Percentiles rank a stretch among this genome's conserved stretches.
These are phyloP conservation scores for Trichoderma brevicompactum DNA, from an alignment of 2,329 filamentous ascomycete species.

Conservation along the genomic window DNA sequence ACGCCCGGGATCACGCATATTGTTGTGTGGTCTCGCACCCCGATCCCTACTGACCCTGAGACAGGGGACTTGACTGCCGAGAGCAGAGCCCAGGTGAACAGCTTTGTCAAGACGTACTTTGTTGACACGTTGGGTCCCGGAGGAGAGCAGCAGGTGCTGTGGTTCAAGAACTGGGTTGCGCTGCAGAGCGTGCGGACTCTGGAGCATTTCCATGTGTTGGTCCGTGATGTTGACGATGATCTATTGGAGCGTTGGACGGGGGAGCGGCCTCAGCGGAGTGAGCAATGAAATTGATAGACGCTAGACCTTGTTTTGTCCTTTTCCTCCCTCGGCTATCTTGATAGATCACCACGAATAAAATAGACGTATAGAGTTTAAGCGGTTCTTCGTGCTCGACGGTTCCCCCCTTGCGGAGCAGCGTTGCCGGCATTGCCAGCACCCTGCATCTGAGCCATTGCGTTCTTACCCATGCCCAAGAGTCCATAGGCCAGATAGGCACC, in stretches of 20 bases:
- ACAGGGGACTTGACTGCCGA: conserved; percentile 74
- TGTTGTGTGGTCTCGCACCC: conserved; percentile 89
- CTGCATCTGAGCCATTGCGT: conserved; percentile 55
- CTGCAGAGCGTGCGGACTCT: conserved; percentile 86
- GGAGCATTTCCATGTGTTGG: conserved; percentile 85
- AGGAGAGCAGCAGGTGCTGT: conserved; percentile 63
- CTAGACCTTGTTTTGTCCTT: not conserved
- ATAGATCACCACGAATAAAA: not conserved
- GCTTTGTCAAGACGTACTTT: conserved; percentile 74
- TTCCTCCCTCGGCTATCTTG: not conserved
- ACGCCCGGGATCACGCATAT: conserved; percentile 71
- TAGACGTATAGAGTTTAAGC: conserved; percentile 44
- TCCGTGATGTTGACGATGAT: conserved; percentile 58
- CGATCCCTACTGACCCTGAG: conserved; percentile 69
- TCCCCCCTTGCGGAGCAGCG: conserved; percentile 49
- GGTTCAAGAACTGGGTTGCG: conserved; percentile 94
- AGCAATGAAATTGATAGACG: conserved; percentile 28
- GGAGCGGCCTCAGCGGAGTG: conserved; percentile 47
- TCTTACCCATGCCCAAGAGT: conserved; percentile 58
- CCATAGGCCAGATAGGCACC: conserved; percentile 59
- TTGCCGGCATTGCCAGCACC: conserved; percentile 40
- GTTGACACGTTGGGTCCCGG: conserved; percentile 56
- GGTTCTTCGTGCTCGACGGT: conserved; percentile 60
- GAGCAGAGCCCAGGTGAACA: conserved; percentile 65
- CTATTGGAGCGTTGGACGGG: conserved; percentile 59